phyloP scores from a whole-genome alignment of 2,329 filamentous ascomycete genomes.

The Thielaviopsis musarum region DNA sequence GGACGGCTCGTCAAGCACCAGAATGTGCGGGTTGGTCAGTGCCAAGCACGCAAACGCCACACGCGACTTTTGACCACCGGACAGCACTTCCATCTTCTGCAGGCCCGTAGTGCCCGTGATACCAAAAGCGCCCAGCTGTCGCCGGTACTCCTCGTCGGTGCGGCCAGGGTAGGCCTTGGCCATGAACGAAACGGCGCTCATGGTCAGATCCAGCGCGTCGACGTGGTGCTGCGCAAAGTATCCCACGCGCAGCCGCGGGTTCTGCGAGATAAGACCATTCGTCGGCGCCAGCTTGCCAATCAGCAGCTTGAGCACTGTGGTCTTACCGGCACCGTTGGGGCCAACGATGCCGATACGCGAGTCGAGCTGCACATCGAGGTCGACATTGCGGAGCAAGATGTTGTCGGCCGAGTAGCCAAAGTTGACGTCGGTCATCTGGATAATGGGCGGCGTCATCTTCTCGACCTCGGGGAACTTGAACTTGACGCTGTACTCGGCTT shows the following conservation, averaged over 20 bases:
- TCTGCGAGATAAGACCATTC: conserved; percentile 68
- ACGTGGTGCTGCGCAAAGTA: conserved; percentile 99
- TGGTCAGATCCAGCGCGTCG: conserved; percentile 79
- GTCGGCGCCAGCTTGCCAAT: conserved; percentile 68
- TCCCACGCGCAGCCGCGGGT: conserved; percentile 76
- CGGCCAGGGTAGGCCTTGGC: conserved; percentile 76
- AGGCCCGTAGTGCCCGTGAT: conserved; percentile 90
- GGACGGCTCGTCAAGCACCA: conserved; percentile 94
- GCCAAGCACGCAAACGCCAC: conserved; percentile 96
- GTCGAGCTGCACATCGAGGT: conserved; percentile 92
- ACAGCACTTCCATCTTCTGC: conserved; percentile 87
- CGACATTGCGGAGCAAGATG: conserved; percentile 66
- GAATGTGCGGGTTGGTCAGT: conserved; percentile 84
- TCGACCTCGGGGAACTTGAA: conserved; percentile 97
- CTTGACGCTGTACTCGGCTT: conserved; percentile 87
- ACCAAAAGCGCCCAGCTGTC: conserved; percentile 79
- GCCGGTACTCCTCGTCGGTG: conserved; percentile 90
- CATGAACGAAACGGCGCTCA: conserved; percentile 91
- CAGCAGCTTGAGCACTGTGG: conserved; percentile 93
- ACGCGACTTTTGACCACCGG: conserved; percentile 94
- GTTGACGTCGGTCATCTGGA: conserved; percentile 84
- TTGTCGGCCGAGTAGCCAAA: conserved; percentile 79
- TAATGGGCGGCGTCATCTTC: conserved; percentile 91
- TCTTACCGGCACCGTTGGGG: conserved; percentile 97
- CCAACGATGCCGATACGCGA: conserved; percentile 98